Evolutionary conservation across 208 protist genomes (phyloP), one percentile per base, ranked within the genome.

Genomic region (Acanthamoeba lenticulata): DNA sequence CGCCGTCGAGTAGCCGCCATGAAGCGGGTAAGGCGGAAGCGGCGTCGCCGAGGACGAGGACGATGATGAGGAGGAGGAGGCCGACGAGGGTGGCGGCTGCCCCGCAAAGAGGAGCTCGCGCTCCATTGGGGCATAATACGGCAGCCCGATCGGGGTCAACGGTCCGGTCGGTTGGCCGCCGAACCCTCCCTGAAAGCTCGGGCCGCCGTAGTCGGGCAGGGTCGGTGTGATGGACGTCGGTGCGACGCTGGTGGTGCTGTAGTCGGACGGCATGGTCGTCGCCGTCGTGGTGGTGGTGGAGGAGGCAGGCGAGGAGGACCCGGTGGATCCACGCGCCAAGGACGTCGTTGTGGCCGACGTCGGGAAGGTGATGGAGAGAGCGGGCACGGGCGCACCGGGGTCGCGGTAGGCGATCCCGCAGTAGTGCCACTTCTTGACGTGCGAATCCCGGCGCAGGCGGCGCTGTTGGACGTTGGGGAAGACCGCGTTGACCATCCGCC

Each of bases 391-490:
- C n/a, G n/a, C n/a, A n/a, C 15, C 45, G 44, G 0, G 4, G 3
- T 7, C 21, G 21, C 77, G 44, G 5, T 86, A 86, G 27, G 77
- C 77, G 19, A 86, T 86, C 6, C 77, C 77, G 45, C 77, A 86
- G 44, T 86, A 86, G 34, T 86, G 77, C 77, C 77, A 86, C 77
- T 86, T 86, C 44, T 86, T 86, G 44, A 57, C 21, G 77, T 47
- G 38, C 45, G 77, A 47, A 19, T 86, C 77, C 0, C 77, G 44
- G 5, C 77, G 77, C 0, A 57, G 77, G 2, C 77, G 38, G 5
- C 77, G 40, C 77, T 86, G 77, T 17, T 57, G 77, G 3, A 86
- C 77, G 77, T 86, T 86, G 24, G 77, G 77, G 77, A 86, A 86
- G 44, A 86, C 77, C 5, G 21, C 34, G 44, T 86, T 86, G 21